Evolutionary conservation across 164 flowering plant species (phyloP), one percentile per base, ranked within the genome.

Genomic region (Annona cherimola): DNA sequence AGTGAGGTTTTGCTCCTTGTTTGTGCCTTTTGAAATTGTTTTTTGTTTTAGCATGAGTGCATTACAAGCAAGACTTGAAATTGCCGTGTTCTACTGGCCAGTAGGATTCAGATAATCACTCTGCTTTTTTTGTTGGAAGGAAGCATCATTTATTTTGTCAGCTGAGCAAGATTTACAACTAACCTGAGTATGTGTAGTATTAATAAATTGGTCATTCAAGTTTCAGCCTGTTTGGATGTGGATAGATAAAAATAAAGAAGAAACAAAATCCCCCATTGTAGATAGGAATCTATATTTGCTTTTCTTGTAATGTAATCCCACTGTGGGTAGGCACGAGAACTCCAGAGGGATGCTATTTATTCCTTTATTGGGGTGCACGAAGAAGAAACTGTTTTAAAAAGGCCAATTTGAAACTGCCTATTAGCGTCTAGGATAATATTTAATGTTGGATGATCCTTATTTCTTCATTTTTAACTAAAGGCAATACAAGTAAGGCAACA

Each of bases 1-100:
- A 90, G 96, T 87, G 76, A 66, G 16, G 2, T 5, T 74, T 41
- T 62, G 2, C 54, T 66, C 14, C 14, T 50, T 50, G 57, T 50
- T 50, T 11, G 9, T 16, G 42, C 3, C 54, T 1, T 66, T 66
- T 66, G 5, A 8, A 14, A 5, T 42, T 62, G 65, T 5, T 26
- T 26, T 26, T 26, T 7, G 5, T 40, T 64, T 64, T 50, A 5
- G 42, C 45, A 64, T 16, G 41, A 50, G 9, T 12, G 57, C 9
- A 50, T 50, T 50, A 2, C 57, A 50, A 50, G 9, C 18, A 9
- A 8, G 57, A 50, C 14, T 50, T 50, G 57, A 50, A 50, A 50
- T 50, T 9, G 57, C 57, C 57, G 14, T 9, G 14, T 50, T 50
- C 14, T 50, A 3, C 9, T 50, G 9, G 9, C 57, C 57, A 26